phyloP scores from a whole-genome alignment of 768 basidiomycete species.

The Tricholoma sp. region DNA sequence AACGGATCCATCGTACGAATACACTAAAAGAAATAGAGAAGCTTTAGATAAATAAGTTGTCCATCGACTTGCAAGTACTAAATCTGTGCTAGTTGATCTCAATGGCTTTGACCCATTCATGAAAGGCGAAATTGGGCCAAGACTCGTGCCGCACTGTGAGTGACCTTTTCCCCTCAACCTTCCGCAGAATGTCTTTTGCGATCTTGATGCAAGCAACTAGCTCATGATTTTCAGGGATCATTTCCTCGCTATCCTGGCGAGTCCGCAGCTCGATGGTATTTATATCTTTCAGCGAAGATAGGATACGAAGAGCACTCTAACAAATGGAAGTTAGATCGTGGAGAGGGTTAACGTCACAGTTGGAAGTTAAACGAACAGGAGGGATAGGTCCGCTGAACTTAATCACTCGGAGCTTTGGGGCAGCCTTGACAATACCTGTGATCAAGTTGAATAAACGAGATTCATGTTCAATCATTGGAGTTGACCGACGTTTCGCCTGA shows the following conservation, averaged over 20 bases:
- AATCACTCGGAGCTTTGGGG: constrained; percentile 15
- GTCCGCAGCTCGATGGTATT: constrained; percentile 1
- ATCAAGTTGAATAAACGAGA: not conserved
- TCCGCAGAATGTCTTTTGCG: constrained; percentile 12
- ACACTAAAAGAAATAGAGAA: too few relatives aligned
- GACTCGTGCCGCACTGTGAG: not conserved
- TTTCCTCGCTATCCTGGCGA: not conserved
- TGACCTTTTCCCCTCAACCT: not conserved
- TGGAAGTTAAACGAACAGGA: constrained; percentile 2
- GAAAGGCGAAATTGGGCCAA: not conserved
- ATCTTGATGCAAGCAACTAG: constrained; percentile 8
- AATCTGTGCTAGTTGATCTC: not conserved
- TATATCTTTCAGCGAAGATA: constrained; percentile 1
- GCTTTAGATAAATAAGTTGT: not conserved
- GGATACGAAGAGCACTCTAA: not conserved
- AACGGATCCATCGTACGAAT: too few relatives aligned
- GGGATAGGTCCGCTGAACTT: constrained; percentile 8
- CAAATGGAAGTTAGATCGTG: not conserved
- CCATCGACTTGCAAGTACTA: not conserved
- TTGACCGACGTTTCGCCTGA: constrained; percentile 21
- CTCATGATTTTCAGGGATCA: not conserved
- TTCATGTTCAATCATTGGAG: not conserved
- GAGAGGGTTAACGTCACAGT: not conserved
- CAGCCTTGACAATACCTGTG: constrained; percentile 16
- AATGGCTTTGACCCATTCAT: not conserved